These are phyloP conservation scores for Lipomyces anomalus DNA, from an alignment of 805 yeast genomes.

Conservation along the genomic window DNA sequence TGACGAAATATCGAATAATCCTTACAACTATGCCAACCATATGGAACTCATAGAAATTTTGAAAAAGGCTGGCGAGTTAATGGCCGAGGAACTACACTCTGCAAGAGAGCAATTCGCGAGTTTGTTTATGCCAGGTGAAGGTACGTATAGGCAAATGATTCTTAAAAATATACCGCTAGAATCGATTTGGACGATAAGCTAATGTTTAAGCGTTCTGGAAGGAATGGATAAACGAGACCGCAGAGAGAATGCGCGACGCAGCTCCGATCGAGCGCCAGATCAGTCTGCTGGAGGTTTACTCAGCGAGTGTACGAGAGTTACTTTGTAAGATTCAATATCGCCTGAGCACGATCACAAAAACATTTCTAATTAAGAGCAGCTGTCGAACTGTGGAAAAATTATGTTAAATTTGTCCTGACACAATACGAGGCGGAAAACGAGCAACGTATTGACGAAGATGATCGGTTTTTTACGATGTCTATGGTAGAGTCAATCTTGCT, in stretches of 20 bases:
- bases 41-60: slow-evolving; percentile 10
- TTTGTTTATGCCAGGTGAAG: slow-evolving; percentile 9
- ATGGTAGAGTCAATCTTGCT: slow-evolving; percentile 7
- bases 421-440: slow-evolving; percentile 4
- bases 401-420: slow-evolving; percentile 9
- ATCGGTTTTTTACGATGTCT: slow-evolving; percentile 4
- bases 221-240: slow-evolving; percentile 15
- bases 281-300: slow-evolving; percentile 7
- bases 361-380: not conserved
- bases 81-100: slow-evolving; percentile 15
- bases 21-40: slow-evolving; percentile 12
- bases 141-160: too few relatives aligned
- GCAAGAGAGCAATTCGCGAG: slow-evolving; percentile 10
- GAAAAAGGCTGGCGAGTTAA: slow-evolving; percentile 9
- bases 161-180: too few relatives aligned
- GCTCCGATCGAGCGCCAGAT: too few relatives aligned
- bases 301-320: slow-evolving; percentile 15
- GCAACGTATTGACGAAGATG: slow-evolving; percentile 1
- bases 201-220: slow-evolving; percentile 7
- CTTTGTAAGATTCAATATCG: too few relatives aligned
- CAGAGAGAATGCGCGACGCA: slow-evolving; percentile 1
- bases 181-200: not conserved
- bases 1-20: slow-evolving; percentile 8
- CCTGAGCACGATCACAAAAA: too few relatives aligned
- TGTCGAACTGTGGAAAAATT: slow-evolving; percentile 16